Percentiles rank a stretch among this genome's conserved stretches.
phyloP scores from a whole-genome alignment of 768 basidiomycete genomes.

The Tubosaeta sp. region DNA sequence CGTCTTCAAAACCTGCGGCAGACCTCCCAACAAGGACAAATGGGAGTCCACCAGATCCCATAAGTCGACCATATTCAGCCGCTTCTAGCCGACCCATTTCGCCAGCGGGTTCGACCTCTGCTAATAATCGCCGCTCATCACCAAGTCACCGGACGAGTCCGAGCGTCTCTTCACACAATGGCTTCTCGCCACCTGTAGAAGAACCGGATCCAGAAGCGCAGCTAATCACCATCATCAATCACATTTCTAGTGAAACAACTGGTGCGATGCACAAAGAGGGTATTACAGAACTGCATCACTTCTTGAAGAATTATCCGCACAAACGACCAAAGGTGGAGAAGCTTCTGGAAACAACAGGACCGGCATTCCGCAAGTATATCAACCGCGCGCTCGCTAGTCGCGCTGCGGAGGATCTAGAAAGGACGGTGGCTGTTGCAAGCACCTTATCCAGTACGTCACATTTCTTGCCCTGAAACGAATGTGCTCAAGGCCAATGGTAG shows the following conservation, averaged over 20 bases:
- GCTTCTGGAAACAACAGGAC: constrained; percentile 82
- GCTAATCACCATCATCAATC: constrained; percentile 74
- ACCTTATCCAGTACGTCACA: constrained; percentile 67
- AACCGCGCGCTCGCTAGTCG: constrained; percentile 81
- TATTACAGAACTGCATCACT: constrained; percentile 91
- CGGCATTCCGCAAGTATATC: constrained; percentile 89
- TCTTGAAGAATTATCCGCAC: constrained; percentile 86
- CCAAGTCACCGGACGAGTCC: constrained; percentile 66
- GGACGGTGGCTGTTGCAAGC: constrained; percentile 76
- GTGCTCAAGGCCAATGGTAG: constrained; percentile 33
- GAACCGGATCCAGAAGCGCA: constrained; percentile 88
- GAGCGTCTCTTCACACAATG: constrained; percentile 60
- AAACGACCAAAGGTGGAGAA: constrained; percentile 81
- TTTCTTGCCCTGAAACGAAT: not conserved
- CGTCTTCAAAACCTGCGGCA: constrained; percentile 43
- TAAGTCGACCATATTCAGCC: constrained; percentile 49
- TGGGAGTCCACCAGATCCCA: constrained; percentile 33
- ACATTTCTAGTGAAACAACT: constrained; percentile 85
- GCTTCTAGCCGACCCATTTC: constrained; percentile 68
- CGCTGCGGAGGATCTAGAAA: constrained; percentile 82
- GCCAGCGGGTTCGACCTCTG: constrained; percentile 60
- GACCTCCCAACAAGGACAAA: constrained; percentile 23
- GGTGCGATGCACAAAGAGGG: constrained; percentile 90
- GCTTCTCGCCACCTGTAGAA: constrained; percentile 51
- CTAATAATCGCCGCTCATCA: constrained; percentile 48